Percentiles rank a stretch among this genome's conserved stretches.
These are phyloP conservation scores for Yarrowia sp. DNA, from an alignment of 805 yeast genomes.

Conservation along the genomic window DNA sequence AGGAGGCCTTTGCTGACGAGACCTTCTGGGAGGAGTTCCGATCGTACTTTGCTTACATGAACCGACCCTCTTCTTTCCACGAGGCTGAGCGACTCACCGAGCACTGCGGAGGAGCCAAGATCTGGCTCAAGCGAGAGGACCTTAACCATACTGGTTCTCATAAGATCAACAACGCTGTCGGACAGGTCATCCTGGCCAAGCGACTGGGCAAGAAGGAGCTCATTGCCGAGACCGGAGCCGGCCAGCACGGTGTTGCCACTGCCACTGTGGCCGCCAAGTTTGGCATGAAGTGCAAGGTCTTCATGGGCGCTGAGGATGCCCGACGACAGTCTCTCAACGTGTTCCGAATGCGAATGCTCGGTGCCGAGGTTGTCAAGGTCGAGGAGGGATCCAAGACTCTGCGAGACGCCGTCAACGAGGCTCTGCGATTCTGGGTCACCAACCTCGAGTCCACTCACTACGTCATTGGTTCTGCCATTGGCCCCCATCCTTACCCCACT, in stretches of 20 bases:
- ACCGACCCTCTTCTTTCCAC: constrained; percentile 93
- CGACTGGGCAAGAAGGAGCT: constrained; percentile 46
- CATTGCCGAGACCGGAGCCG: constrained; percentile 51
- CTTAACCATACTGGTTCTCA: constrained; percentile 49
- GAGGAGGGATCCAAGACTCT: constrained; percentile 92
- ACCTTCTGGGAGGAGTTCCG: constrained; percentile 89
- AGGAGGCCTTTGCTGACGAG: constrained; percentile 83
- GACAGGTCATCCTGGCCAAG: constrained; percentile 45
- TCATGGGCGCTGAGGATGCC: constrained; percentile 99
- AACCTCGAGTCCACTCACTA: constrained; percentile 83
- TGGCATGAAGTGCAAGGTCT: constrained; percentile 89
- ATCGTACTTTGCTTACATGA: constrained; percentile 83
- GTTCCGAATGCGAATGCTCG: constrained; percentile 93
- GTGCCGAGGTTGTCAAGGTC: constrained; percentile 93
- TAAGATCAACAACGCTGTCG: constrained; percentile 49
- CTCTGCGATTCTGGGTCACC: constrained; percentile 93
- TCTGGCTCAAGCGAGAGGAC: constrained; percentile 98
- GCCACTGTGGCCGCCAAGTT: constrained; percentile 54
- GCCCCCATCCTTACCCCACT: constrained; percentile 99
- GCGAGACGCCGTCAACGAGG: constrained; percentile 97
- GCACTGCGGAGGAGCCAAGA: constrained; percentile 89
- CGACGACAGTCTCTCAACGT: constrained; percentile 98
- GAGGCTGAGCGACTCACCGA: constrained; percentile 86
- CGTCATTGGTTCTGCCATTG: constrained; percentile 96
- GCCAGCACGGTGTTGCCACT: constrained; percentile 52